Base-by-base conservation (phyloP, 495 filamentous ascomycete genomes). In the Penicillium taxi region DNA sequence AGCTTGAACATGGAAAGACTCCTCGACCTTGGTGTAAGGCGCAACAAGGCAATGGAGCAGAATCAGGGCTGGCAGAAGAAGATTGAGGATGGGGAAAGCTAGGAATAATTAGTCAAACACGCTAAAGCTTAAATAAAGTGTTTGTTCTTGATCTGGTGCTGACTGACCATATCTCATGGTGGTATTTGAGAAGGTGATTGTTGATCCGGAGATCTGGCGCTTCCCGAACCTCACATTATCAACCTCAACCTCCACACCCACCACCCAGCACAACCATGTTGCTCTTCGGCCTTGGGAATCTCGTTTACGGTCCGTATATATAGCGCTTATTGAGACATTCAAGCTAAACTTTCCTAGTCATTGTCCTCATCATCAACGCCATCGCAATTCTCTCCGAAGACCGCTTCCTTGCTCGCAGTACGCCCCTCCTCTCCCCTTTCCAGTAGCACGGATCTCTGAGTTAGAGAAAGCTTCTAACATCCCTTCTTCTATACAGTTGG, bases 11-110 rank as follows among this genome's bases (percentile, higher is more conserved):
- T 94, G 94, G 74, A 99, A 99, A 0, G 89, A 96, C 64, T 99
- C 91, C 56, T 99, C 91, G 37, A 99, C 93, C 61, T 99, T 99
- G 32, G 93, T 96, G 66, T 91, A 96, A 1, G 91, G 93, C 11
- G 93, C 79, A 6, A 75, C 59, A 37, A 78, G 41, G 32, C 95
- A 74, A 58, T 99, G 90, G 17, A 86, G 32, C 13, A 89, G 53
- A 45, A 95, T 74, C 23, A 86, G 55, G 2, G 56, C 44, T 2
- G 83, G 81, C 39, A 94, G 73, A 59, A 63, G 26, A 81, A 63
- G 21, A 75, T 42, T 35, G 28, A 49, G 35, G 38, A 52, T 17
- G 32, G 45, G 39, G 26, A 23, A 32, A 19, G 33, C 45, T 50
- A 15, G 6, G 18, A 6, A 9, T 16, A 22, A 19, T 52, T 38